Evolutionary conservation across 441 rosid species (phyloP).

Genomic region (Kokia cookei): DNA sequence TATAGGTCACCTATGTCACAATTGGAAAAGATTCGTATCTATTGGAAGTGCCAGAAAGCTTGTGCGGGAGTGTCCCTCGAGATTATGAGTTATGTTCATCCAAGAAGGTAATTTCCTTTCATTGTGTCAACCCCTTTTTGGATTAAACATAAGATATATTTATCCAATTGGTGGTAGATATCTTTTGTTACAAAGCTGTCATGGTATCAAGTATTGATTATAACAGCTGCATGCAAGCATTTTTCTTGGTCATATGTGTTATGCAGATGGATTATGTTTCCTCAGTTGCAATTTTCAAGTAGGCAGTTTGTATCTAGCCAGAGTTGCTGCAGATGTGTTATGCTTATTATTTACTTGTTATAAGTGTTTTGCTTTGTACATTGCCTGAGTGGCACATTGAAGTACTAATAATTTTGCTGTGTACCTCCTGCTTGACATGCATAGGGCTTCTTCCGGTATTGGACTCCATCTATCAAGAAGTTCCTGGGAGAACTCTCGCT

Average conservation of each 20-base stretch:
- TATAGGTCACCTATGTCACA: slow-evolving; percentile 78
- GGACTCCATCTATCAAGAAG: slow-evolving; percentile 73
- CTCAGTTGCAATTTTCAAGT: not conserved
- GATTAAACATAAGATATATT: not conserved
- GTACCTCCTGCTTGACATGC: slow-evolving; percentile 5
- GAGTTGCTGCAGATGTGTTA: not conserved
- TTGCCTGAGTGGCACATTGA: not conserved
- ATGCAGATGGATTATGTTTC: not conserved
- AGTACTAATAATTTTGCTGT: not conserved
- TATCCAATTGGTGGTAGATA: not conserved
- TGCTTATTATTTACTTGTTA: not conserved
- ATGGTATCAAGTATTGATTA: not conserved
- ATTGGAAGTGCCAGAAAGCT: slow-evolving; percentile 82
- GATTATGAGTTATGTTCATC: slow-evolving; percentile 95
- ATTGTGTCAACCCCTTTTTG: not conserved
- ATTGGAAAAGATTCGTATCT: slow-evolving; percentile 89
- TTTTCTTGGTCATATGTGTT: not conserved
- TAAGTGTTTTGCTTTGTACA: not conserved
- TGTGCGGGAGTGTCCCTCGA: slow-evolving; percentile 66
- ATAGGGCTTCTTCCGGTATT: slow-evolving; percentile 84
- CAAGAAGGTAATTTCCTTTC: slow-evolving; percentile 55
- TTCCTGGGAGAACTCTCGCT: slow-evolving; percentile 63
- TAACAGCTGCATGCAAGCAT: not conserved
- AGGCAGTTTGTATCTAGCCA: not conserved
- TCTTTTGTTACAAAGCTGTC: not conserved